Percentiles rank a stretch among this genome's conserved stretches.
phyloP scores from a whole-genome alignment of 192 early-diverging fungal species.

The Entomortierella parvispora region DNA sequence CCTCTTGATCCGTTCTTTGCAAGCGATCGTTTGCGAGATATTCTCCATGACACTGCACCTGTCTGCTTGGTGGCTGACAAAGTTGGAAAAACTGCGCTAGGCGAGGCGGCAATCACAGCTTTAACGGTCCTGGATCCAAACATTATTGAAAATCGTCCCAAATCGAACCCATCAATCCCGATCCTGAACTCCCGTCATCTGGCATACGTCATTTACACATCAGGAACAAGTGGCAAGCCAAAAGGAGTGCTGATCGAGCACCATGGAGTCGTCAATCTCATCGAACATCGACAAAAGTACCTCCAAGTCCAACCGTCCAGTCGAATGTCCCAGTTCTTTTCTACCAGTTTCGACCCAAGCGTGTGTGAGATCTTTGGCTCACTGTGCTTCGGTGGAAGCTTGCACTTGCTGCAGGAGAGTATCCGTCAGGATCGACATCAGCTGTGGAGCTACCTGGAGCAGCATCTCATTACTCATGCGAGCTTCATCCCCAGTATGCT shows the following conservation, averaged over 20 bases:
- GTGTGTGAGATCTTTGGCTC: conserved; percentile 14
- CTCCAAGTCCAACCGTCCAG: not conserved
- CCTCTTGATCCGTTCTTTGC: too few relatives aligned
- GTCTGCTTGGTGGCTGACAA: too few relatives aligned
- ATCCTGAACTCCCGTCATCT: not conserved
- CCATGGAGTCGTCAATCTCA: too few relatives aligned
- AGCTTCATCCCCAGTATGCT: not conserved
- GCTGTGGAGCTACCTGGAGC: not conserved
- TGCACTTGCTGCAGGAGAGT: not conserved
- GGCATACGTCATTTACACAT: conserved; percentile 32
- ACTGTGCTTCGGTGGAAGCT: conserved; percentile 6
- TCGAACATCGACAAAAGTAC: not conserved
- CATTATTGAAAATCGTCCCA: too few relatives aligned
- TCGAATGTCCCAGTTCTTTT: conserved; percentile 12
- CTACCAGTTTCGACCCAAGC: conserved; percentile 16
- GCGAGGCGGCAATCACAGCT: too few relatives aligned
- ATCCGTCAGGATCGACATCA: not conserved
- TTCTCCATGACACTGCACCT: too few relatives aligned
- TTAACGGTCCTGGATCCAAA: too few relatives aligned
- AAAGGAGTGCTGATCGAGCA: too few relatives aligned
- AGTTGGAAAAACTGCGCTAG: too few relatives aligned
- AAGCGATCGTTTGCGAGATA: too few relatives aligned
- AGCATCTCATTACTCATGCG: not conserved
- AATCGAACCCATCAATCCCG: too few relatives aligned
- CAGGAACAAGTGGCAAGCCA: too few relatives aligned